Base-by-base conservation (phyloP, 306 rosid species). In the Pyrus betulifolia region DNA sequence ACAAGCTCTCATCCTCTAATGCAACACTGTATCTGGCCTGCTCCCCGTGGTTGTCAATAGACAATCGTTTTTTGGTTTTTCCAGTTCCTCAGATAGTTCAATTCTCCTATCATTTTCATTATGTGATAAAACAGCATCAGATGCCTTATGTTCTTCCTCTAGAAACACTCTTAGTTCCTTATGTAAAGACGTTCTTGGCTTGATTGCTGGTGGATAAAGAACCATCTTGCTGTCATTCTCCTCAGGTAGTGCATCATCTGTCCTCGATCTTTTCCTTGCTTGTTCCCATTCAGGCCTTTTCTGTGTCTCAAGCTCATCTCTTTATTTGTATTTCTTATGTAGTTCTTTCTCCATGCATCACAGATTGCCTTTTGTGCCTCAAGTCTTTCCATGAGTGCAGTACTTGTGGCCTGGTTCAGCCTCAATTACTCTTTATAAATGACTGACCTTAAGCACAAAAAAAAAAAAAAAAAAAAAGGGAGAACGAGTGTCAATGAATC, bases 391-490 rank as follows among this genome's bases (percentile, higher is more conserved):
- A 87, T 91, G 54, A 96, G 88, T 30, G 99, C 96, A 78, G 78
- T 88, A 27, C 84, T 69, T 60, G 98, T 97, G 61, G 94, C 98
- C 84, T 87, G 98, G 86, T 96, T 96, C 80, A 96, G 85, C 84
- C 99, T 96, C 70, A 93, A 74, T 73, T 96, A 98, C 80, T 96
- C 99, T 89, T 96, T 96, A 70, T 96, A 96, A 28, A 93, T 86
- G 27, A 96, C 97, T 81, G 94, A 89, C 94, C 99, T 92, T 63
- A 30, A 15, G 73, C 87, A 21, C n/a, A 70, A 85, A 82, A 18
- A 58, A 38, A 28, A 68, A 64, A 6, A 31, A 40, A 52, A 33
- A 59, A 25, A 25, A 25, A 25, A 25, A 25, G 1, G 25, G 25
- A 25, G 25, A 25, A 25, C 25, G 1, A 5, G 67, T 38, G 19